Conservation (phyloP, 1,139 yeast genomes). For the Candida sanyaensis region DNA sequence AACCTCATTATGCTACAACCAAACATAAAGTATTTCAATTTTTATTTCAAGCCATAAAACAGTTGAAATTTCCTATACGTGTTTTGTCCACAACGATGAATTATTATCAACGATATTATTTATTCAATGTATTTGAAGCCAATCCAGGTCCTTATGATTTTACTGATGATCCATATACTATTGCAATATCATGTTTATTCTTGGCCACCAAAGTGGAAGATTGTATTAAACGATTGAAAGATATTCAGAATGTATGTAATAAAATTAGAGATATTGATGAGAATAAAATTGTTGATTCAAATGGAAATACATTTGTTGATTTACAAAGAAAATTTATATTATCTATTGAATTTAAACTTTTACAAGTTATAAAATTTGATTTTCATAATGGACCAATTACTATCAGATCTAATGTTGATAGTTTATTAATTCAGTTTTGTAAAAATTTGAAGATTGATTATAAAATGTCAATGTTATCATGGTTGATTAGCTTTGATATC, state of each 20-base stretch:
- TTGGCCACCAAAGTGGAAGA: slow-evolving; percentile 86
- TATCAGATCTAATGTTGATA: slow-evolving; percentile 51
- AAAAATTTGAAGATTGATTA: slow-evolving; percentile 53
- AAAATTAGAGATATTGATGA: slow-evolving; percentile 36
- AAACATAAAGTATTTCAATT: slow-evolving; percentile 57
- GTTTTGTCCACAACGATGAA: slow-evolving; percentile 70
- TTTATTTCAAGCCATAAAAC: slow-evolving; percentile 52
- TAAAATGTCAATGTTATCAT: slow-evolving; percentile 56
- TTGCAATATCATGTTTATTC: slow-evolving; percentile 74
- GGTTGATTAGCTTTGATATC: slow-evolving; percentile 77
- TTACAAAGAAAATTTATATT: slow-evolving; percentile 55
- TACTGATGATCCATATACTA: slow-evolving; percentile 47
- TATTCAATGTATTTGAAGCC: slow-evolving; percentile 60
- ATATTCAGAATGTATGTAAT: slow-evolving; percentile 50
- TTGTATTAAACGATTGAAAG: slow-evolving; percentile 77
- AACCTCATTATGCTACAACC: slow-evolving; percentile 49
- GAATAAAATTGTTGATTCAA: slow-evolving; percentile 17
- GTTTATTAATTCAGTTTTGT: slow-evolving; percentile 66
- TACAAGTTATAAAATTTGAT: slow-evolving; percentile 76
- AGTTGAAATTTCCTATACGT: slow-evolving; percentile 64
- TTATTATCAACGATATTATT: slow-evolving; percentile 69
- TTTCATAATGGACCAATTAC: slow-evolving; percentile 49
- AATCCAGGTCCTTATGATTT: slow-evolving; percentile 21
- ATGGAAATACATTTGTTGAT: slow-evolving; percentile 30
- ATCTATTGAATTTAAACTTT: slow-evolving; percentile 65